Evolutionary conservation across 495 filamentous ascomycete genomes (phyloP).

Genomic region (Glutinoglossum americanum): DNA sequence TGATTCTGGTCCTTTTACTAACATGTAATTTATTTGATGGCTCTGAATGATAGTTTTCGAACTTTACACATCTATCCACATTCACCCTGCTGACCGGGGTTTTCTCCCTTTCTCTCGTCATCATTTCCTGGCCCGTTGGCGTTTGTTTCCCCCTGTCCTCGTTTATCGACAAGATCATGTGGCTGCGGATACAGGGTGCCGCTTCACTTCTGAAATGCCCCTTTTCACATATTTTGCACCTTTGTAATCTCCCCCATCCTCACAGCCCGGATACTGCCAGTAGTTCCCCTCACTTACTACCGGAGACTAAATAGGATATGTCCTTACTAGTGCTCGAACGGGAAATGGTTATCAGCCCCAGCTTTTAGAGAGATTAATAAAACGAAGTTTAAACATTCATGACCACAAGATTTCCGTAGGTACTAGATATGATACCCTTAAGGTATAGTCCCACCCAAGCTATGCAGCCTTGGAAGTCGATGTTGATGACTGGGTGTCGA

Average conservation of each 20-base stretch:
- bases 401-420: too few relatives aligned
- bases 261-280: neutral
- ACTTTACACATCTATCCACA: neutral
- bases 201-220: neutral
- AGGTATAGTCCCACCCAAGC: neutral
- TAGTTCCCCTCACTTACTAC: neutral
- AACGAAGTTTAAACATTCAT: neutral
- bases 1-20: neutral
- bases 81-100: neutral
- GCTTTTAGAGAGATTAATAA: neutral
- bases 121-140: neutral
- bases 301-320: neutral
- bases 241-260: neutral
- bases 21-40: neutral
- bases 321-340: neutral
- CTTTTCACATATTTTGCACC: neutral
- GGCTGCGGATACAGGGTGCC: neutral
- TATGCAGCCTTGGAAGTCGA: neutral
- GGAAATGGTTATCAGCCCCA: neutral
- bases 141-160: neutral
- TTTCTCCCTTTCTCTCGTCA: neutral
- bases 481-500: conserved; percentile 24
- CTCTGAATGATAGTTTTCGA: neutral
- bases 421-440: too few relatives aligned
- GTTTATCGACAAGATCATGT: neutral